Evolutionary conservation across 2,329 filamentous ascomycete species (phyloP).

Genomic region (Fusarium coffeatum): DNA sequence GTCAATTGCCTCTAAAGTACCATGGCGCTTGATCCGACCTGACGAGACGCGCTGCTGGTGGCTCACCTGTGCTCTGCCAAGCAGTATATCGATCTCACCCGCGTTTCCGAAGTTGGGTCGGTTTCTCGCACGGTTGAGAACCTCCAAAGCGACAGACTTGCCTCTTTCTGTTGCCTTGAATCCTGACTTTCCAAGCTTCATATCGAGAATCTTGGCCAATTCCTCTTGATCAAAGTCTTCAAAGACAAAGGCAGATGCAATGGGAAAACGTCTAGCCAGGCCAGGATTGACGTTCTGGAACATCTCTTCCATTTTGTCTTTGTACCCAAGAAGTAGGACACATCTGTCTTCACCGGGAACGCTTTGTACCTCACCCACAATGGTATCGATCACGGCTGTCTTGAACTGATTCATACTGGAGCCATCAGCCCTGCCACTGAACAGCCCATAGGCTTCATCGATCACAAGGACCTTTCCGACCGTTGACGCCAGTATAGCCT

Average conservation of each 20-base stretch:
- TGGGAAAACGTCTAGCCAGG: constrained; percentile 72
- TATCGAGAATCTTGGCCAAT: constrained; percentile 68
- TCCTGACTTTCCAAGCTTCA: constrained; percentile 70
- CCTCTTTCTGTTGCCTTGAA: constrained; percentile 65
- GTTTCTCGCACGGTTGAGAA: constrained; percentile 70
- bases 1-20: constrained; percentile 80
- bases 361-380: constrained; percentile 79
- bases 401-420: constrained; percentile 59
- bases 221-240: constrained; percentile 73
- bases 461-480: constrained; percentile 82
- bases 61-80: constrained; percentile 35
- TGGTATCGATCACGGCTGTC: constrained; percentile 76
- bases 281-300: constrained; percentile 81
- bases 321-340: constrained; percentile 77
- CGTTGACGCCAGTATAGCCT: constrained; percentile 74
- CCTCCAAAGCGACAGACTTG: constrained; percentile 65
- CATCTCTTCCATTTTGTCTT: constrained; percentile 76
- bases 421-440: constrained; percentile 54
- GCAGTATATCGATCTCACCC: constrained; percentile 72
- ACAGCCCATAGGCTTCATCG: constrained; percentile 81
- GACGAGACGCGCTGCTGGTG: constrained; percentile 41
- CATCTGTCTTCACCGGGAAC: constrained; percentile 78
- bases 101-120: constrained; percentile 79
- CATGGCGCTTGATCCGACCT: constrained; percentile 51
- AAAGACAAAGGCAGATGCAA: constrained; percentile 73